phyloP scores from a whole-genome alignment of 1,139 yeast species.

The Geotrichum candidum region DNA sequence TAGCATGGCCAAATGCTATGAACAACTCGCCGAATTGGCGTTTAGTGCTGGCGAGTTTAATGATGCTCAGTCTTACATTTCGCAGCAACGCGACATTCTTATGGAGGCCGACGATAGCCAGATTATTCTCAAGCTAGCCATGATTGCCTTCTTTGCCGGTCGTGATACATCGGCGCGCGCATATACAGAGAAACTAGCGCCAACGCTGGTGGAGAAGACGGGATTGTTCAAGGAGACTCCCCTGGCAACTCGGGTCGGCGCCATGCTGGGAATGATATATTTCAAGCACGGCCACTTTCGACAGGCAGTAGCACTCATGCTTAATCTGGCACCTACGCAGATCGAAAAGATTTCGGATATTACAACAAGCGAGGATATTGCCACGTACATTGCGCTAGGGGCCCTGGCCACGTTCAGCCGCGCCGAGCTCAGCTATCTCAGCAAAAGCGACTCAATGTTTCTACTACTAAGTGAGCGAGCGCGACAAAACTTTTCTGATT shows the following conservation, averaged over 20 bases:
- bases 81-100: constrained; percentile 8
- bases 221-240: constrained; percentile 1
- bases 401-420: constrained; percentile 26
- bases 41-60: constrained; percentile 11
- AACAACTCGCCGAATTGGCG: constrained; percentile 8
- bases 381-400: constrained; percentile 23
- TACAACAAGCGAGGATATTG: constrained; percentile 19
- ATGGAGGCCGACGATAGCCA: not conserved
- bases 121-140: not conserved
- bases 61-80: constrained; percentile 9
- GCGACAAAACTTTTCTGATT: constrained; percentile 16
- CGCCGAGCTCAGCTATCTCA: constrained; percentile 23
- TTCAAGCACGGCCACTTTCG: constrained; percentile 10
- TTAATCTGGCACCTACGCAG: constrained; percentile 6
- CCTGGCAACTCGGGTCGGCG: constrained; percentile 7
- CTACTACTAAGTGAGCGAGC: constrained; percentile 52
- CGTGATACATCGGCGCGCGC: constrained; percentile 5
- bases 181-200: constrained; percentile 7
- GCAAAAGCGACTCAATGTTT: constrained; percentile 50
- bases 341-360: constrained; percentile 3
- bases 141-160: constrained; percentile 4
- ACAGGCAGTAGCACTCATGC: constrained; percentile 11
- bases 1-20: constrained; percentile 7
- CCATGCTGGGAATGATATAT: constrained; percentile 11
- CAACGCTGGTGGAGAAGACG: not conserved